Evolutionary conservation across 2,329 filamentous ascomycete genomes (phyloP), one percentile per base, ranked within the genome.

Genomic region (Arthrobotrys sinensis): DNA sequence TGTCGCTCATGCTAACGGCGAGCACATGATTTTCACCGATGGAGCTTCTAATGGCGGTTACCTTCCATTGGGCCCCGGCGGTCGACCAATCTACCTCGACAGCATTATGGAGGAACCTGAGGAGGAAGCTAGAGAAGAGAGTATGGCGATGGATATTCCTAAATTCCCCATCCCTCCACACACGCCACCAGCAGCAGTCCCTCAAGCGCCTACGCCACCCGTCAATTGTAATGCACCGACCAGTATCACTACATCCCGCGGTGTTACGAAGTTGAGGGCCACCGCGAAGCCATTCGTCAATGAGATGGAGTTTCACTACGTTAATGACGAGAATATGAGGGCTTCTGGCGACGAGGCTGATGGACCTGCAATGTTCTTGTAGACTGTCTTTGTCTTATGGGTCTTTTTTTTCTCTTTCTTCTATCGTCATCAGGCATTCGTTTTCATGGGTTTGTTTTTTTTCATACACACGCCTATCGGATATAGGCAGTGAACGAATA

Each of bases 91-190:
- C 16, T 72, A 72, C 45, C 75, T 78, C 28, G 75, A 78, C 43
- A 78, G 75, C 38, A 78, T 78, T 28, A 78, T 72, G 32, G 75
- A 78, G 64, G 75, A 78, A 36, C 67, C 75, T 14, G 75, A 78
- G 53, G 75, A 78, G 19, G 75, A 78, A 40, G 75, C 62, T 14
- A 55, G 14, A 4, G 53, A 71, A 12, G 32, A 16, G 34, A 43
- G 46, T 32, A 60, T 60, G 48, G 50, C 48, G 40, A 60, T 40
- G 45, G 45, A 28, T 21, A 60, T 66, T 53, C 6, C 38, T 16
- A 73, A 57, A 7, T 65, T 46, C 14, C 48, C 69, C 12, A 21
- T 45, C 14, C 60, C 60, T 14, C 60, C 69, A 48, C 60, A 50
- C 16, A 34, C 28, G 11, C 48, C 75, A 36, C 14, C 52, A 43